Conservation (phyloP, 2,329 filamentous ascomycete genomes). For the Epichloe festucae region DNA sequence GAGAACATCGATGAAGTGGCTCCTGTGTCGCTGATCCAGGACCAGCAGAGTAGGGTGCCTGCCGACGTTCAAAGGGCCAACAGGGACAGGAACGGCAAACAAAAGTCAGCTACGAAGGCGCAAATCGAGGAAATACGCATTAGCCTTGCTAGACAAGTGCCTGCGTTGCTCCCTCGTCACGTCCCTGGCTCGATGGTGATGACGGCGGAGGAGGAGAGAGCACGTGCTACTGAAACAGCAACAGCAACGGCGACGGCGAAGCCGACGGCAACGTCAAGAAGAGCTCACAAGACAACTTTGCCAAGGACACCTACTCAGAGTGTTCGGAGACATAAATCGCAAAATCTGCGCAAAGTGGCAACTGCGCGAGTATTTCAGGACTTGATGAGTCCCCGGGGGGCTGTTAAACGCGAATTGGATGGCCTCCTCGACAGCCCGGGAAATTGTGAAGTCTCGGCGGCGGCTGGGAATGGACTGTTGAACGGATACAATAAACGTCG, state of each 20-base stretch:
- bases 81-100: background rate
- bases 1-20: background rate
- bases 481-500: background rate
- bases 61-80: background rate
- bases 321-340: background rate
- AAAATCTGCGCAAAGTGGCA: background rate
- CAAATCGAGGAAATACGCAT: background rate
- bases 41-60: background rate
- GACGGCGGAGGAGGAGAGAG: conserved; percentile 2
- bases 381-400: background rate
- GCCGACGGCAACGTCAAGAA: background rate
- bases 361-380: background rate
- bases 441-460: background rate
- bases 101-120: background rate
- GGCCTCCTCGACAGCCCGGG: background rate
- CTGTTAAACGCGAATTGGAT: background rate
- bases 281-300: background rate
- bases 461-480: background rate
- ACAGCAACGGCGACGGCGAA: background rate
- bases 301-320: background rate
- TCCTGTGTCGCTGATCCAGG: background rate
- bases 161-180: conserved; percentile 1
- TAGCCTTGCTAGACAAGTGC: conserved; percentile 1
- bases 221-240: background rate
- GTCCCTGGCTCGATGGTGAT: conserved; percentile 1